Evolutionary conservation across 2,329 filamentous ascomycete species (phyloP), one percentile per base, ranked within the genome.

Genomic region (Cladosporium austrohemisphaericum): DNA sequence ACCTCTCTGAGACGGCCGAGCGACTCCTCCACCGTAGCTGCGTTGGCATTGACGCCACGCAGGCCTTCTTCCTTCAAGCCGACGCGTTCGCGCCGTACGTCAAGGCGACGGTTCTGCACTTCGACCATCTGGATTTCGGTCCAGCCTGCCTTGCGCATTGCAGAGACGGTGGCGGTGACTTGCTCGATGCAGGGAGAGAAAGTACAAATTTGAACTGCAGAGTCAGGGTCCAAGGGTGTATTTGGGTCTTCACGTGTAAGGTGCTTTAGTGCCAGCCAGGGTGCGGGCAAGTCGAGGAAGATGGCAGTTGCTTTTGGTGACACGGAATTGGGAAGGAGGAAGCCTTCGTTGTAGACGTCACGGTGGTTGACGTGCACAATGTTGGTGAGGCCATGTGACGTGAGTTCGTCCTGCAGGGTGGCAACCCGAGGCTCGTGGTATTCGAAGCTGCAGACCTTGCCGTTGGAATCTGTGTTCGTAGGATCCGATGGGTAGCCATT

Each of bases 151-250:
- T 83, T 79, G 47, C 92, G 84, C 68, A 98, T 78, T 10, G 81
- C 80, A 9, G 87, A 85, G 47, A 95, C 84, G 0, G 93, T 97
- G 49, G 84, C 81, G 46, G 86, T 89, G 18, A 94, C 92, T 72
- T 98, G 93, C 70, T 98, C 93, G 57, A 98, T 94, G 68, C 93
- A 98, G 0, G 93, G 93, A 1, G 87, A 94, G 71, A 98, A 98
- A 1, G 90, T 94, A 73, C 93, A 98, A 48, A 98, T 79, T 63
- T 93, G 79, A 1, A 85, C 81, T 4, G 85, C 78, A 33, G 80
- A 77, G n/a, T 77, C 76, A 0, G 88, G 83, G 57, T 93, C 84
- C 9, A 97, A 76, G 0, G 80, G 76, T 1, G 78, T 77, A 31
- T 57, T 56, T 19, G 62, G 54, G 8, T 43, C 50, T 11, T 53